Evolutionary conservation across 2,329 filamentous ascomycete species (phyloP).

Genomic region (Samsoniella hepiali): DNA sequence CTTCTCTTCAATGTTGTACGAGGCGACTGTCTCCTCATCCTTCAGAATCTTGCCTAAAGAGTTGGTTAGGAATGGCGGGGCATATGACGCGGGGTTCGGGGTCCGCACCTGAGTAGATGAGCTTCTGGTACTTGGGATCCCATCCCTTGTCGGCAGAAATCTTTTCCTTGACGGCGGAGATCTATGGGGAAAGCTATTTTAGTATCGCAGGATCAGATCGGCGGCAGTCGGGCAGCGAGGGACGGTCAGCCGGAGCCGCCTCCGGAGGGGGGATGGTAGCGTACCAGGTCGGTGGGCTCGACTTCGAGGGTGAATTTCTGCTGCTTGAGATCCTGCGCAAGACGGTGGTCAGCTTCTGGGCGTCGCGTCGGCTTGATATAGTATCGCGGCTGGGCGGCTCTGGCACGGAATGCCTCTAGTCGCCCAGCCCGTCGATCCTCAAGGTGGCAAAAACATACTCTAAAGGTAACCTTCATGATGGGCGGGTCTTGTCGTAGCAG

Average conservation of each 20-base stretch:
- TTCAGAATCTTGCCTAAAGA: slow-evolving; percentile 89
- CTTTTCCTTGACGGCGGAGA: slow-evolving; percentile 88
- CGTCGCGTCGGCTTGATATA: background rate
- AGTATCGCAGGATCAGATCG: background rate
- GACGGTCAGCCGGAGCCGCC: slow-evolving; percentile 13
- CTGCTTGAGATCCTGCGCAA: slow-evolving; percentile 85
- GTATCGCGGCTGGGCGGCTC: background rate
- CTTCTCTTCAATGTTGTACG: slow-evolving; percentile 99
- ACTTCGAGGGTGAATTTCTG: slow-evolving; percentile 97
- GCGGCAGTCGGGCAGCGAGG: slow-evolving; percentile 9
- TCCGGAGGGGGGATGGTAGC: slow-evolving; percentile 39
- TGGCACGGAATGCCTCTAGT: background rate
- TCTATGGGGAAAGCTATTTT: slow-evolving; percentile 46
- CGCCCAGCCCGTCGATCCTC: background rate
- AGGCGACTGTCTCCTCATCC: slow-evolving; percentile 94
- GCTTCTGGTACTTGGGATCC: slow-evolving; percentile 85
- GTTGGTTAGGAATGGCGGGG: slow-evolving; percentile 15
- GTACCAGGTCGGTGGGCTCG: slow-evolving; percentile 86
- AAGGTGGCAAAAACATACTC: slow-evolving; percentile 43
- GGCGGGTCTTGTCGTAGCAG: slow-evolving; percentile 35
- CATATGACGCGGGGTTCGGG: slow-evolving; percentile 14
- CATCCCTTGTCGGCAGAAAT: slow-evolving; percentile 91
- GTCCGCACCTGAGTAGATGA: slow-evolving; percentile 90
- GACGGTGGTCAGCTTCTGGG: slow-evolving; percentile 2
- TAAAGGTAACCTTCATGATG: slow-evolving; percentile 68